Evolutionary conservation across 371 early-diverging fungal genomes (phyloP).

Genomic region (Catenaria anguillulae): DNA sequence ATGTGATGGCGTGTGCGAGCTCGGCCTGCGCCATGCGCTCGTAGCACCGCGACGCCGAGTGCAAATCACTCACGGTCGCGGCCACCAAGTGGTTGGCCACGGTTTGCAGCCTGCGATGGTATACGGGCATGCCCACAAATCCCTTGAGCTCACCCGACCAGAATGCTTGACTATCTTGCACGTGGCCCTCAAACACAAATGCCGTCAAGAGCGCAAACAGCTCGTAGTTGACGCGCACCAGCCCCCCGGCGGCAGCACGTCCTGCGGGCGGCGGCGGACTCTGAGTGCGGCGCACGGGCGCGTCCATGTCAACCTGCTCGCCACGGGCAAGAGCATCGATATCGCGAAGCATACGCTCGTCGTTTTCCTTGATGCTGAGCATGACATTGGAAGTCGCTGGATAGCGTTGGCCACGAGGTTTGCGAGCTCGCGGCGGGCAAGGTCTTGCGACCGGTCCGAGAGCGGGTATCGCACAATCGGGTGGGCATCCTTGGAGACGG

Average conservation of each 20-base stretch:
- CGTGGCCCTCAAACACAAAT: not conserved
- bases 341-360: not conserved
- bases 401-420: not conserved
- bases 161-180: not conserved
- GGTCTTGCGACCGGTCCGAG: not conserved
- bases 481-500: not conserved
- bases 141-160: not conserved
- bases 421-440: not conserved
- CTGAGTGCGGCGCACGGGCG: no score
- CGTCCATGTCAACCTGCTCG: no score
- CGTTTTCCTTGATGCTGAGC: not conserved
- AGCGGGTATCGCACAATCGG: not conserved
- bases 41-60: not conserved
- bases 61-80: slow-evolving; percentile 17
- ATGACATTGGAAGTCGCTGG: not conserved
- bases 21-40: slow-evolving; percentile 6
- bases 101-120: not conserved
- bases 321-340: no score
- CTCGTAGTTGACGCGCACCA: not conserved
- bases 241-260: no score
- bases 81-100: not conserved
- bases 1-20: not conserved
- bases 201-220: not conserved
- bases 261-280: no score
- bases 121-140: not conserved